These are phyloP conservation scores for Sporothrix humicola DNA, from an alignment of 2,329 filamentous ascomycete species.

Conservation along the genomic window DNA sequence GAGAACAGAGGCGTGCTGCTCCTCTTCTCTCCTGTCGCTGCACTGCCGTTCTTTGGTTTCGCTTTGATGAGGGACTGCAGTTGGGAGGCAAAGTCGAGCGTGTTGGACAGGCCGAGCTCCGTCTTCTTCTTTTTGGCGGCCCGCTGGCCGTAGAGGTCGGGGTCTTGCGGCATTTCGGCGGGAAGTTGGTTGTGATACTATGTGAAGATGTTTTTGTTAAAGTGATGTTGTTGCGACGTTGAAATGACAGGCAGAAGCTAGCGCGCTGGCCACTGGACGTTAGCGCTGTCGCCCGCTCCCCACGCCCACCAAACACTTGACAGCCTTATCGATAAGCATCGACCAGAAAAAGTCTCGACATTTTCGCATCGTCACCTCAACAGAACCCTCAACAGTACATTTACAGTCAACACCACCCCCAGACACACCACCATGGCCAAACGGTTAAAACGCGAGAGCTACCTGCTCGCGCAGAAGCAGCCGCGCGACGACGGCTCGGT, in stretches of 20 bases:
- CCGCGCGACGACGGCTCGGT: conserved; percentile 53
- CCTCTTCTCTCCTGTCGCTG: conserved; percentile 60
- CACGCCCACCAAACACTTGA: neutral
- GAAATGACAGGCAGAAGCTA: no score
- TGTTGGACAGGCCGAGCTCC: conserved; percentile 72
- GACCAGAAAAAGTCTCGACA: conserved; percentile 22
- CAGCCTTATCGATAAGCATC: conserved; percentile 34
- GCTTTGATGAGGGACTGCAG: conserved; percentile 77
- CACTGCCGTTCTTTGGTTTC: conserved; percentile 44
- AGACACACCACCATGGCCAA: conserved; percentile 48
- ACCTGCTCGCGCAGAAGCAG: conserved; percentile 57
- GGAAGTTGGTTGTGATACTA: no score
- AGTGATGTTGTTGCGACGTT: no score
- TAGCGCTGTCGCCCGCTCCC: neutral
- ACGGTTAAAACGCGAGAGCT: conserved; percentile 69
- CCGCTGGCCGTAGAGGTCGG: conserved; percentile 76
- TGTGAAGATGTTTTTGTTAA: no score
- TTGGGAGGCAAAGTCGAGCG: conserved; percentile 85
- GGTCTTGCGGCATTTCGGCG: conserved; percentile 64
- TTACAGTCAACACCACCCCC: neutral
- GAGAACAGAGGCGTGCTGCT: neutral
- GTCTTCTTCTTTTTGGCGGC: conserved; percentile 71
- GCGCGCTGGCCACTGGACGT: neutral
- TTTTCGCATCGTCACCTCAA: neutral
- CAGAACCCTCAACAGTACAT: neutral